Base-by-base conservation (phyloP, 2,329 filamentous ascomycete genomes). In the Fusarium azukiicola region DNA sequence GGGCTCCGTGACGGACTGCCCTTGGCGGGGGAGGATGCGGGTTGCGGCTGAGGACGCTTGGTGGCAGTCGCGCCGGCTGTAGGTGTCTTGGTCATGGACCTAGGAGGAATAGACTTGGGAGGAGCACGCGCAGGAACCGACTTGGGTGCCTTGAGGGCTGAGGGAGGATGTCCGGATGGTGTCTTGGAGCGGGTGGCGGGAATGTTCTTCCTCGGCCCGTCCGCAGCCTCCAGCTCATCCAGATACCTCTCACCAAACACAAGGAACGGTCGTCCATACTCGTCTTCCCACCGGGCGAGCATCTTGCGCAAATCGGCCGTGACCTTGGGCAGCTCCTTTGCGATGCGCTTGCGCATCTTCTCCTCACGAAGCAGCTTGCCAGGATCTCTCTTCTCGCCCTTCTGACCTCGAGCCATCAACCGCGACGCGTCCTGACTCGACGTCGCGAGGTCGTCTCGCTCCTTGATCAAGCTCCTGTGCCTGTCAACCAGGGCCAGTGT, bases 271-370 rank as follows among this genome's bases (percentile, higher is more conserved):
- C 97, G 94, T 6, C 97, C 97, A 85, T 97, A 99, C 84, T 99
- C 98, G 69, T 98, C 95, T 85, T 99, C 98, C 94, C 96, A 99
- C 61, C 92, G 89, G 85, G 97, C 96, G 40, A 99, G 91, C n/a
- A 93, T 91, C 85, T 95, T 97, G 79, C 93, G 93, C 74, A 99
- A 89, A n/a, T 99, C 97, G 1, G 92, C 92, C 73, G 97, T 95
- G 56, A 99, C 92, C 89, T 98, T 99, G 72, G 98, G 98, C 42
- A 99, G 90, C 84, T 99, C 98, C 87, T 99, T 99, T 38, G 97
- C 93, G 77, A 99, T 99, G 73, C 97, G 93, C 92, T 99, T 99
- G 75, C 98, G 94, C 96, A 98, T 98, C 92, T 99, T 99, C 89
- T 99, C 98, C 85, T 99, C 98, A 42, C 98, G 93, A 69, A 99